A percentile compares a stretch with the other conserved stretches of the same genome.
These are phyloP conservation scores for Gleditsia sinensis DNA, from an alignment of 306 rosid genomes.

Conservation along the genomic window DNA sequence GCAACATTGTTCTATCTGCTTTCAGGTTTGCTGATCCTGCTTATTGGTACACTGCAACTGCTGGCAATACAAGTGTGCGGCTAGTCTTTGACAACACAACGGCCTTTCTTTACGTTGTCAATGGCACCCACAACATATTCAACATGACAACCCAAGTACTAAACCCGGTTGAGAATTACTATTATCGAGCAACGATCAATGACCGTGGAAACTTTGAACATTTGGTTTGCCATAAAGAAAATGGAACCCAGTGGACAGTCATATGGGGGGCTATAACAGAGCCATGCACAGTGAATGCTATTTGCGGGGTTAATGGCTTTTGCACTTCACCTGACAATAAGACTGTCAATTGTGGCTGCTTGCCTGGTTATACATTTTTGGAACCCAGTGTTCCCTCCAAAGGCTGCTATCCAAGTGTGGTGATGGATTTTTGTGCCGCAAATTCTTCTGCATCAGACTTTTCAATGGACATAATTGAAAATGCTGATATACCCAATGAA, in stretches of 20 bases:
- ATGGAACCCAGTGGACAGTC: conserved; percentile 13
- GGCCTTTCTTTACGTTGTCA: conserved; percentile 28
- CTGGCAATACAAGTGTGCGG: not conserved
- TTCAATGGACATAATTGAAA: not conserved
- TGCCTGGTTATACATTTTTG: conserved; percentile 38
- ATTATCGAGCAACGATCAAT: conserved; percentile 34
- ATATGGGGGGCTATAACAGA: conserved; percentile 31
- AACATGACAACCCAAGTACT: not conserved
- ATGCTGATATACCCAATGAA: conserved; percentile 28
- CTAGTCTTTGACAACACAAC: conserved; percentile 36
- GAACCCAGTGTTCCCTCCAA: conserved; percentile 43
- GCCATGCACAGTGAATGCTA: conserved; percentile 41
- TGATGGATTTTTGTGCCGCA: conserved; percentile 38
- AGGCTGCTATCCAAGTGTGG: conserved; percentile 42
- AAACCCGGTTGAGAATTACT: conserved; percentile 22
- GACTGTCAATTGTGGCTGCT: conserved; percentile 29
- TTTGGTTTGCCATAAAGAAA: conserved; percentile 10
- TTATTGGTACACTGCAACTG: conserved; percentile 22
- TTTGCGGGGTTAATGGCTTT: conserved; percentile 51
- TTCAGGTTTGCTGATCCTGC: conserved; percentile 14
- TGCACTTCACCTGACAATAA: conserved; percentile 36
- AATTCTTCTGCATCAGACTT: conserved; percentile 27
- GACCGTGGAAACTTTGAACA: conserved; percentile 43
- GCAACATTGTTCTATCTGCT: conserved; percentile 35
- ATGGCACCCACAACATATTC: not conserved